Conservation (phyloP, 768 basidiomycete genomes). For the Calocybe indica region DNA sequence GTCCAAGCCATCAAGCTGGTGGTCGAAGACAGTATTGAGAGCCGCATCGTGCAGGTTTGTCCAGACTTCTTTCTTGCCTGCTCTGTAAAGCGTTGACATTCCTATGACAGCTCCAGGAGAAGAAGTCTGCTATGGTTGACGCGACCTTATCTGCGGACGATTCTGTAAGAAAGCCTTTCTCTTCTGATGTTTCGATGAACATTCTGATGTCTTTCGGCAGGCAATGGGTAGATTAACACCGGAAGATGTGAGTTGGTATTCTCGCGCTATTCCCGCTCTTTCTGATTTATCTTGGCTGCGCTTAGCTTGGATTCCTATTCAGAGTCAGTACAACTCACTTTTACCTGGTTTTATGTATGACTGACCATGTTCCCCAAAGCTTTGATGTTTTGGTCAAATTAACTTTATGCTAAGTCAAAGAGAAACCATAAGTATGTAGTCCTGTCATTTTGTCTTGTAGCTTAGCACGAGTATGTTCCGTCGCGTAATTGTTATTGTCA, state of each 20-base stretch:
- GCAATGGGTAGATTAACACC: conserved; percentile 94
- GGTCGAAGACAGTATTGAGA: conserved; percentile 94
- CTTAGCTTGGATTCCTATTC: conserved; percentile 52
- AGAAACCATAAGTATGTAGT: too few relatives aligned
- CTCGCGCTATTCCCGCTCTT: conserved; percentile 4
- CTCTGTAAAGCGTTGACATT: conserved; percentile 1
- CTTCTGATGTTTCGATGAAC: neutral
- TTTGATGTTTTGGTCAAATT: neutral
- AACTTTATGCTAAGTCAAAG: neutral
- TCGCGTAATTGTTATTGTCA: too few relatives aligned
- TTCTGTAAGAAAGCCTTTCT: conserved; percentile 41
- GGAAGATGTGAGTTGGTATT: conserved; percentile 52
- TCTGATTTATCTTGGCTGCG: conserved; percentile 1
- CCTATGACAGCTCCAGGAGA: conserved; percentile 72
- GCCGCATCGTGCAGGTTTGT: conserved; percentile 80
- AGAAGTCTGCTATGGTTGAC: conserved; percentile 94
- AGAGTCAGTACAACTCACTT: conserved; percentile 29
- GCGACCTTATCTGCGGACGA: conserved; percentile 81
- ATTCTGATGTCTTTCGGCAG: conserved; percentile 22
- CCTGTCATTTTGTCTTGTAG: too few relatives aligned
- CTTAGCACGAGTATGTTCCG: too few relatives aligned
- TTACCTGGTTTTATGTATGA: neutral
- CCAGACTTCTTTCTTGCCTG: neutral
- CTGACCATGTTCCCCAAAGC: neutral
- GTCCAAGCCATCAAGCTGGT: conserved; percentile 92